Percentiles rank a stretch among this genome's conserved stretches.
Conservation (phyloP, 2,329 filamentous ascomycete species). For the Akanthomyces muscarius region DNA sequence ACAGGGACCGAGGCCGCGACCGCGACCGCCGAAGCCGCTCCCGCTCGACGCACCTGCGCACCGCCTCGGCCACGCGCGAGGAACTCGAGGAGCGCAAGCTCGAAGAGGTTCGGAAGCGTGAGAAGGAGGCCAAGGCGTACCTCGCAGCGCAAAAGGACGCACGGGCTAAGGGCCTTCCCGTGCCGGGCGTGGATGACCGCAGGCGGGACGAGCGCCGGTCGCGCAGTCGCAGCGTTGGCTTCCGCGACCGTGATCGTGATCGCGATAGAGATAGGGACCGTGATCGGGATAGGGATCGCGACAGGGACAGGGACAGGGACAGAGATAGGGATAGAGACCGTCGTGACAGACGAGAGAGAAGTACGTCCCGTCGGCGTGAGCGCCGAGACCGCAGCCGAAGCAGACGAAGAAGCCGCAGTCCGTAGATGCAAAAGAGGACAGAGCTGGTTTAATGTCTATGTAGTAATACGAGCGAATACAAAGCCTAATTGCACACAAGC, state of each 20-base stretch:
- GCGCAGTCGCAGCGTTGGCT: constrained; percentile 30
- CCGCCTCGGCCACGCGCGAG: constrained; percentile 38
- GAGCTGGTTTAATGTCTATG: not conserved
- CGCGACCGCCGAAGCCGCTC: constrained; percentile 43
- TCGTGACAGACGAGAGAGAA: constrained; percentile 28
- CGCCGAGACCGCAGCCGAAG: constrained; percentile 35
- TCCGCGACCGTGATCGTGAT: constrained; percentile 32
- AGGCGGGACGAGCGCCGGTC: constrained; percentile 38
- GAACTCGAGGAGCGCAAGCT: constrained; percentile 36
- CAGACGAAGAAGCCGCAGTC: constrained; percentile 39
- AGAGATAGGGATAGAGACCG: constrained; percentile 24
- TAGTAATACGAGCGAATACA: not conserved
- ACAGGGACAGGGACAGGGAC: constrained; percentile 35
- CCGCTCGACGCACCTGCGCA: constrained; percentile 34
- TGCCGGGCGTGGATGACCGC: constrained; percentile 55
- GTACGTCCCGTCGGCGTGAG: constrained; percentile 33
- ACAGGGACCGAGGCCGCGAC: constrained; percentile 20
- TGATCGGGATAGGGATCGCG: constrained; percentile 24
- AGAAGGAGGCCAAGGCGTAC: constrained; percentile 53
- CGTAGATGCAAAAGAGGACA: constrained; percentile 20
- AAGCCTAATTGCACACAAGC: too few relatives aligned
- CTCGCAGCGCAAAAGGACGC: constrained; percentile 59
- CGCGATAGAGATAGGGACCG: constrained; percentile 26
- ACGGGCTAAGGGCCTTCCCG: constrained; percentile 53
- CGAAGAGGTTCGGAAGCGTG: constrained; percentile 29